Evolutionary conservation across 2,329 filamentous ascomycete genomes (phyloP).

Genomic region (Leptoxyphium fumago): DNA sequence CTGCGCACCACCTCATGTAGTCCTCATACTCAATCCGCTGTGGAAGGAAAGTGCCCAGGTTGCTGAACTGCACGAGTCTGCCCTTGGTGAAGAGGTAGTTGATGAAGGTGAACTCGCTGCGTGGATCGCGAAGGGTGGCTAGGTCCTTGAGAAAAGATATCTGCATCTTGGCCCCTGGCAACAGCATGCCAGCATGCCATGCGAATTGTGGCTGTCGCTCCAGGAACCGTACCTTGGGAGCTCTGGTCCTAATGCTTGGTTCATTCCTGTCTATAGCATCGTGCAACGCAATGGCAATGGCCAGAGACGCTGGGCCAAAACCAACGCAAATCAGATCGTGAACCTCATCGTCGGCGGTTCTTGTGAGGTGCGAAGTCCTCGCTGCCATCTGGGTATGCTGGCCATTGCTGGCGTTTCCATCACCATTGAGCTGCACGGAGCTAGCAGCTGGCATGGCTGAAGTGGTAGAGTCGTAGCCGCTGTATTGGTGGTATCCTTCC

Average conservation of each 20-base stretch:
- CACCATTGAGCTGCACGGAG: not conserved
- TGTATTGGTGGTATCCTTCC: not conserved
- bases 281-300: constrained; percentile 77
- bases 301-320: constrained; percentile 81
- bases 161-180: constrained; percentile 90
- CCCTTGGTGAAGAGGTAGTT: constrained; percentile 78
- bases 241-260: constrained; percentile 21
- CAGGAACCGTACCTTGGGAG: constrained; percentile 68
- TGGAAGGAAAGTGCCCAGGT: constrained; percentile 77
- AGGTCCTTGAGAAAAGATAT: constrained; percentile 96
- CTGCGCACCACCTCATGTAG: constrained; percentile 85
- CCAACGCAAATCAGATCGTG: constrained; percentile 83
- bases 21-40: constrained; percentile 83
- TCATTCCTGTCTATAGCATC: constrained; percentile 46
- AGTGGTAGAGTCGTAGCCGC: not conserved
- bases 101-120: constrained; percentile 84
- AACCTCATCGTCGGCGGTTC: constrained; percentile 45
- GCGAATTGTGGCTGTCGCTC: constrained; percentile 73
- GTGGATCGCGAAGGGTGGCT: constrained; percentile 73
- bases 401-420: not conserved
- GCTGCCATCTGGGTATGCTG: constrained; percentile 1
- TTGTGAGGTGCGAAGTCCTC: constrained; percentile 23
- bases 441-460: not conserved
- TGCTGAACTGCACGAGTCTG: constrained; percentile 80
- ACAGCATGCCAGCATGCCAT: constrained; percentile 92